Evolutionary conservation across 495 filamentous ascomycete genomes (phyloP).

Genomic region (Coniosporium apollinis): DNA sequence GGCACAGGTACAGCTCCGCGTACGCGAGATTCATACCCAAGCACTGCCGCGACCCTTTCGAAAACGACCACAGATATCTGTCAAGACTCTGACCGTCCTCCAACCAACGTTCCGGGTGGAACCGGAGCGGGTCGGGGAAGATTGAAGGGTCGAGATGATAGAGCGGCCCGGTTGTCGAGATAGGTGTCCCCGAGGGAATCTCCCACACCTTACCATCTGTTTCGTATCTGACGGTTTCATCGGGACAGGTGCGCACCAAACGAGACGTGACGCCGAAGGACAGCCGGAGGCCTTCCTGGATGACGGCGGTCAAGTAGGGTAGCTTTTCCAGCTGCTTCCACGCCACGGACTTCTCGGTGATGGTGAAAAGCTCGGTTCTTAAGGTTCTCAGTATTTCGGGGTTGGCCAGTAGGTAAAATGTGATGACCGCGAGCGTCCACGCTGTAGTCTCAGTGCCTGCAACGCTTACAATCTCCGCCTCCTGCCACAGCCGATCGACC

Average conservation of each 20-base stretch:
- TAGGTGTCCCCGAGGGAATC: conserved; percentile 1
- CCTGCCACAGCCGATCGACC: conserved; percentile 21
- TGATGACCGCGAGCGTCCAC: conserved; percentile 21
- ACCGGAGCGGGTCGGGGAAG: conserved; percentile 2
- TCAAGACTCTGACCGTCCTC: neutral
- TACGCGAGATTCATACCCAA: neutral
- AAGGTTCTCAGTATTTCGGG: no score
- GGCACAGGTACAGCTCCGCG: neutral
- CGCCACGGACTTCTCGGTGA: no score
- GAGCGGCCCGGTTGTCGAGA: conserved; percentile 1
- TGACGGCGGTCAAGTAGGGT: conserved; percentile 19
- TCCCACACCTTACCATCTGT: no score
- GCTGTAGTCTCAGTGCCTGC: conserved; percentile 33
- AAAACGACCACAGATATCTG: neutral
- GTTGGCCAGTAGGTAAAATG: conserved; percentile 27
- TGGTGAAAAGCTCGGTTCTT: no score
- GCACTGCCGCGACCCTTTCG: neutral
- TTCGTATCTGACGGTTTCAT: neutral
- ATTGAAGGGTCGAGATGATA: conserved; percentile 1
- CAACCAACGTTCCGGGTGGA: conserved; percentile 5
- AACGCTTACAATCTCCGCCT: conserved; percentile 27
- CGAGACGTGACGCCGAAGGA: conserved; percentile 2
- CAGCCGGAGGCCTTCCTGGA: conserved; percentile 21
- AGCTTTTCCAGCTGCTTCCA: conserved; percentile 21
- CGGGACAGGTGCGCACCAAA: conserved; percentile 1